These are phyloP conservation scores for Plasmopara viticola DNA, from an alignment of 352 stramenopile genomes.

Conservation along the genomic window DNA sequence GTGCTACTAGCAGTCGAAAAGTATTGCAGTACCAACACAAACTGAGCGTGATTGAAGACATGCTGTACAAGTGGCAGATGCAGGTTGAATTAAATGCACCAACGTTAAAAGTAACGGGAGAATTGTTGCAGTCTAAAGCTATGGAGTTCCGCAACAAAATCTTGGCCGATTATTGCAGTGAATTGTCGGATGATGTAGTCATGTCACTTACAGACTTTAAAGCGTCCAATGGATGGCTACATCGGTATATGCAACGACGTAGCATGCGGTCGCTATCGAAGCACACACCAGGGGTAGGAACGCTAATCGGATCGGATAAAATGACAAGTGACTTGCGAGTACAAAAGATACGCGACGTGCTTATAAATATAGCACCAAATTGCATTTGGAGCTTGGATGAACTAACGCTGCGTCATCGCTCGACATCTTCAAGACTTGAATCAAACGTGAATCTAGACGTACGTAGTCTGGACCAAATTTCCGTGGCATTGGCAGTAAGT, in stretches of 20 bases:
- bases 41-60: slow-evolving; percentile 79
- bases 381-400: slow-evolving; percentile 79
- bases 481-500: slow-evolving; percentile 48
- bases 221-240: slow-evolving; percentile 76
- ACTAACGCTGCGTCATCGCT: slow-evolving; percentile 37
- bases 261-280: slow-evolving; percentile 63
- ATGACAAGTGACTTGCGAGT: slow-evolving; percentile 36
- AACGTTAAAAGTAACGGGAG: slow-evolving; percentile 63
- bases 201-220: slow-evolving; percentile 82
- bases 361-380: slow-evolving; percentile 36
- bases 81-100: slow-evolving; percentile 67
- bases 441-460: slow-evolving; percentile 40
- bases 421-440: slow-evolving; percentile 32
- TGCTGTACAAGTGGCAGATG: slow-evolving; percentile 83
- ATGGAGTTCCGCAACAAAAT: slow-evolving; percentile 83
- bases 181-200: slow-evolving; percentile 64
- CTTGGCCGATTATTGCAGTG: slow-evolving; percentile 55
- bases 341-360: slow-evolving; percentile 40
- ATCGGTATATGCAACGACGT: slow-evolving; percentile 67
- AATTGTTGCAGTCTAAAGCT: slow-evolving; percentile 68
- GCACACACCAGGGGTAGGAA: slow-evolving; percentile 16
- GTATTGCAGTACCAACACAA: slow-evolving; percentile 82
- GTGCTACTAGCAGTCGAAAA: slow-evolving; percentile 59
- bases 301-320: slow-evolving; percentile 5
- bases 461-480: slow-evolving; percentile 44